Conservation (phyloP, 768 basidiomycete genomes). For the Rhizopogon sp. region DNA sequence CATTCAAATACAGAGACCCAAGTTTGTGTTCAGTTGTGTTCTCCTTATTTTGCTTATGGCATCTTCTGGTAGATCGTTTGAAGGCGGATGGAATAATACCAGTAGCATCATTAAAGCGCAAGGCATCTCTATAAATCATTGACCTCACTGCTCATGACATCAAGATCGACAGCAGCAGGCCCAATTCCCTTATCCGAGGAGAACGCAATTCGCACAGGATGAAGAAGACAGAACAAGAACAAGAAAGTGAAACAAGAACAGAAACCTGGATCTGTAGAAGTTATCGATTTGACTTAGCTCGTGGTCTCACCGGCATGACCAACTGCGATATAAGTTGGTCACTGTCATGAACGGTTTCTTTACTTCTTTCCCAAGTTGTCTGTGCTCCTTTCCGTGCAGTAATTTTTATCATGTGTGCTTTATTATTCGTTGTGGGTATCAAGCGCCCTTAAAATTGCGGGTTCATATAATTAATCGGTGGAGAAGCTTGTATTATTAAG, state of each 20-base stretch:
- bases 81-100: conserved; percentile 23
- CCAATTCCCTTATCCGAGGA: conserved; percentile 3
- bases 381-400: neutral
- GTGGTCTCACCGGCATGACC: neutral
- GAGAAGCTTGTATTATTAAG: too few relatives aligned
- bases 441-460: neutral
- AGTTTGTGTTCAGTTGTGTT: conserved; percentile 11
- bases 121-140: conserved; percentile 9
- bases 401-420: neutral
- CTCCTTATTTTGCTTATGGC: neutral
- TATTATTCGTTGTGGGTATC: neutral
- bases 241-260: conserved; percentile 14
- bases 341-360: neutral
- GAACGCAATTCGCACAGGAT: neutral
- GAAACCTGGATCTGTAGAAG: conserved; percentile 4
- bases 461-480: neutral
- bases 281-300: conserved; percentile 25
- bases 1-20: conserved; percentile 25
- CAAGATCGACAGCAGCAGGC: conserved; percentile 11
- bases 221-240: neutral
- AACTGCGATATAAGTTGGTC: neutral
- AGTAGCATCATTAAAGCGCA: neutral
- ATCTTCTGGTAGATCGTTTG: conserved; percentile 15
- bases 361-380: neutral
- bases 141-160: conserved; percentile 15